Conservation (phyloP, 1,284 basidiomycete genomes). For the Golubevia sp. region DNA sequence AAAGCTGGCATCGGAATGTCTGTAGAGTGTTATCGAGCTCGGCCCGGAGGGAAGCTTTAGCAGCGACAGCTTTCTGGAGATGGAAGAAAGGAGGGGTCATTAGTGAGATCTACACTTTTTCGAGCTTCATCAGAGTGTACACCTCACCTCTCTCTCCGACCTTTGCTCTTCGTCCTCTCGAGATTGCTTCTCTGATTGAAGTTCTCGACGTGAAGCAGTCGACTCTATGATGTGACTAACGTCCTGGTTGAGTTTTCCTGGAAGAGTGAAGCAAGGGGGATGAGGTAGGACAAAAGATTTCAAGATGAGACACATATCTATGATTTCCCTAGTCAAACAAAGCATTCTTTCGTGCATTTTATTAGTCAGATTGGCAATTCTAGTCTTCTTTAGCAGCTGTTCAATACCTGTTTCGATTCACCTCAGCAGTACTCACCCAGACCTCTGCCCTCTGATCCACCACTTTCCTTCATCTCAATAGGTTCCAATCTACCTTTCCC, state of each 20-base stretch:
- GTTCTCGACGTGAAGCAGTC: not conserved
- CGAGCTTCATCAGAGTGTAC: not conserved
- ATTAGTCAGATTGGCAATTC: too few relatives aligned
- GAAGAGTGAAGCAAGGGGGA: not conserved
- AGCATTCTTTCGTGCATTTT: too few relatives aligned
- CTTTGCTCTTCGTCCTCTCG: conserved; percentile 2
- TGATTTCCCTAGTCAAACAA: too few relatives aligned
- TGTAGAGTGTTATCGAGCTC: not conserved
- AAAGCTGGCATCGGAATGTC: conserved; percentile 9
- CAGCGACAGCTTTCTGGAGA: not conserved
- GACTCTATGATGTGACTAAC: not conserved
- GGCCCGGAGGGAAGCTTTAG: not conserved
- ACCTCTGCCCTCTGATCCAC: conserved; percentile 1
- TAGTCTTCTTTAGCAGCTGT: too few relatives aligned
- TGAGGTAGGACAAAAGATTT: too few relatives aligned
- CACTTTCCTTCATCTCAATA: conserved; percentile 14
- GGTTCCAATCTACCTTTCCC: conserved; percentile 9
- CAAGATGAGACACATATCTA: too few relatives aligned
- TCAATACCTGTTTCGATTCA: too few relatives aligned
- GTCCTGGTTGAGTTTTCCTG: conserved; percentile 3
- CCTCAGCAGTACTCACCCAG: not conserved
- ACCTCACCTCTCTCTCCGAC: not conserved
- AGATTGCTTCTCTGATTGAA: not conserved
- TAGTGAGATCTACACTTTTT: too few relatives aligned
- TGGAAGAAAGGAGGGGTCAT: not conserved